Conservation (phyloP, 306 rosid species). For the Sechiopsis laciniata region DNA sequence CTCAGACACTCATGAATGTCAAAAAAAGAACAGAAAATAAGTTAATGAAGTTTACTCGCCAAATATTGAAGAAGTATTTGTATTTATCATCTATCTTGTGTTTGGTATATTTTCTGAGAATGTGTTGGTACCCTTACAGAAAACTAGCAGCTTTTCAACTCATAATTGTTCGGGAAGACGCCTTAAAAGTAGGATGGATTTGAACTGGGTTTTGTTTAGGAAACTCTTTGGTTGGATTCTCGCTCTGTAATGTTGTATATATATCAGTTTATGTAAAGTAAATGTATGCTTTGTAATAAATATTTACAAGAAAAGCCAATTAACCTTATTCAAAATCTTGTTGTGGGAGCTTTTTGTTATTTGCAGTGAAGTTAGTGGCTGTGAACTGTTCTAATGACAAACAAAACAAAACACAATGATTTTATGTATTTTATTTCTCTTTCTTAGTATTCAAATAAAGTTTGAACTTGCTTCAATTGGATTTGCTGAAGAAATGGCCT, state of each 20-base stretch:
- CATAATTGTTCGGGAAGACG: slow-evolving; percentile 7
- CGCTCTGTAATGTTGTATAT: not conserved
- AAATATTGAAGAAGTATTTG: too few species aligned
- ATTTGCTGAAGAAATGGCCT: slow-evolving; percentile 62
- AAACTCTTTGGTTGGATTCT: not conserved
- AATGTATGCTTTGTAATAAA: not conserved
- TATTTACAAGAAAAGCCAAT: not conserved
- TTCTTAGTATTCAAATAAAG: not conserved
- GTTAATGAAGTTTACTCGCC: too few species aligned
- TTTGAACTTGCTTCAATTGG: slow-evolving; percentile 19
- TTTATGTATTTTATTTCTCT: not conserved
- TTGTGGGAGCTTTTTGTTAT: too few species aligned
- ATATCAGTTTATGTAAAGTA: not conserved
- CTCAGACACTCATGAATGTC: too few species aligned
- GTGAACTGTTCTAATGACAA: too few species aligned
- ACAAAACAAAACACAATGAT: not conserved
- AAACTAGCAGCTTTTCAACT: not conserved
- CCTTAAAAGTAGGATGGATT: not conserved
- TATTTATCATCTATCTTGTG: too few species aligned
- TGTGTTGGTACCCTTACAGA: not conserved
- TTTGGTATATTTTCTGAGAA: too few species aligned
- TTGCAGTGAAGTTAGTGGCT: too few species aligned
- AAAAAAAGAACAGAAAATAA: too few species aligned
- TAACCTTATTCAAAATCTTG: not conserved
- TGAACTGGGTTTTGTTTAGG: not conserved